Evolutionary conservation across 768 basidiomycete species (phyloP), one percentile per base, ranked within the genome.

Genomic region (Inosperma sp.): DNA sequence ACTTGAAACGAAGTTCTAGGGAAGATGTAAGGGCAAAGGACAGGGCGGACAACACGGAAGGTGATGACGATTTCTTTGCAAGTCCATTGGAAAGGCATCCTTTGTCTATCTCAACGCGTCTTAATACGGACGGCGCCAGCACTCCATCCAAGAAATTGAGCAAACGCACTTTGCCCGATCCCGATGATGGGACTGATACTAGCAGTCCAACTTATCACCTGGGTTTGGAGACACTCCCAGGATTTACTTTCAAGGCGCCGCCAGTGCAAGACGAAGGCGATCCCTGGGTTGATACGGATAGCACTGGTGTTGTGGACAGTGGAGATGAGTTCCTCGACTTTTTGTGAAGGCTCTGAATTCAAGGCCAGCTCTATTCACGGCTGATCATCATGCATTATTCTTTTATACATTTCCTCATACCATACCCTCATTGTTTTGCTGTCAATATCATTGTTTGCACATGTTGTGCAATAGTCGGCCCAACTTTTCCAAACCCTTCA

Each of bases 281-380:
- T 49, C 45, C 33, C 8, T 63, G 62, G 62, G 59, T 58, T 27
- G 60, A 63, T 48, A 63, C 59, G 8, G 60, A 63, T 56, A 63
- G 60, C 36, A 30, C 58, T 25, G 59, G 46, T 9, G 25, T 13
- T n/a, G 34, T 35, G 4, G 30, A 34, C 33, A 22, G 12, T 31
- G 8, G n/a, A 8, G n/a, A 8, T 31, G 30, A n/a, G 30, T 31
- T 8, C 8, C n/a, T n/a, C 8, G 8, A n/a, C 30, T 8, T 31
- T n/a, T 8, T 31, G 30, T 8, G 30, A 31, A 8, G 8, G n/a
- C n/a, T 31, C n/a, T n/a, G n/a, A n/a, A n/a, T n/a, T n/a, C n/a
- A n/a, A n/a, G n/a, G n/a, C n/a, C n/a, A n/a, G n/a, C n/a, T n/a
- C n/a, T n/a, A n/a, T n/a, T n/a, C n/a, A n/a, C n/a, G n/a, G n/a